A percentile compares a stretch with the other conserved stretches of the same genome.
Evolutionary conservation across 202 grass and related monocot genomes (phyloP).

Genomic region (Thinopyrum obtusiflorum): DNA sequence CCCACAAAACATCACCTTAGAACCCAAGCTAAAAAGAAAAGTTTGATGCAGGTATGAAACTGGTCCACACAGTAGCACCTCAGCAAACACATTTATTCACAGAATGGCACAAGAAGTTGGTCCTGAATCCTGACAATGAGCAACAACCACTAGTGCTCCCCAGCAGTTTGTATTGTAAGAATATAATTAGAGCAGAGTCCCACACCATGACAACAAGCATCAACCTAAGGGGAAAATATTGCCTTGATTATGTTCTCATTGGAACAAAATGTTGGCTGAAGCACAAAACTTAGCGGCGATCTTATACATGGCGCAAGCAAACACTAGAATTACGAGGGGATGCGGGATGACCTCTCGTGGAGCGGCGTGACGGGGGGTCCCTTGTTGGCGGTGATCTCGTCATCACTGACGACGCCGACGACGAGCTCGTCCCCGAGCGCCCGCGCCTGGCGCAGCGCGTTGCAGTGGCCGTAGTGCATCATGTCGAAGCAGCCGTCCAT

Average conservation of each 20-base stretch:
- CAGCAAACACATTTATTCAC: not conserved
- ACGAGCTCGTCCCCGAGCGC: slow-evolving; percentile 85
- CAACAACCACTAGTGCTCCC: not conserved
- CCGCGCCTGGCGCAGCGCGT: slow-evolving; percentile 69
- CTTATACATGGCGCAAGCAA: not conserved
- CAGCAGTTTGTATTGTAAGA: not conserved
- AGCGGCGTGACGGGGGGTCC: slow-evolving; percentile 86
- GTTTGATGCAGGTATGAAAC: not conserved
- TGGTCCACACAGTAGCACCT: not conserved
- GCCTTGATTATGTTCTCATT: not conserved
- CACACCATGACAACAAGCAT: not conserved
- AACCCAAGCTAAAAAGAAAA: not conserved
- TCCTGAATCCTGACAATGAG: not conserved
- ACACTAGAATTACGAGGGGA: not conserved
- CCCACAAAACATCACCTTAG: not conserved
- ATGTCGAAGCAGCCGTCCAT: slow-evolving; percentile 96
- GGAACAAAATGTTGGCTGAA: not conserved
- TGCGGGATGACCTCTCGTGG: slow-evolving; percentile 55
- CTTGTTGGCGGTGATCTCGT: slow-evolving; percentile 93
- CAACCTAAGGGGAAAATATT: not conserved
- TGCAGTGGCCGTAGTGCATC: slow-evolving; percentile 95
- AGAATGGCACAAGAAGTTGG: not conserved
- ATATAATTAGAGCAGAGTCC: not conserved
- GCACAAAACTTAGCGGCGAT: not conserved
- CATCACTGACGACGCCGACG: slow-evolving; percentile 85